Conservation (phyloP, 2,329 filamentous ascomycete genomes). For the Rhynchosporium agropyri region DNA sequence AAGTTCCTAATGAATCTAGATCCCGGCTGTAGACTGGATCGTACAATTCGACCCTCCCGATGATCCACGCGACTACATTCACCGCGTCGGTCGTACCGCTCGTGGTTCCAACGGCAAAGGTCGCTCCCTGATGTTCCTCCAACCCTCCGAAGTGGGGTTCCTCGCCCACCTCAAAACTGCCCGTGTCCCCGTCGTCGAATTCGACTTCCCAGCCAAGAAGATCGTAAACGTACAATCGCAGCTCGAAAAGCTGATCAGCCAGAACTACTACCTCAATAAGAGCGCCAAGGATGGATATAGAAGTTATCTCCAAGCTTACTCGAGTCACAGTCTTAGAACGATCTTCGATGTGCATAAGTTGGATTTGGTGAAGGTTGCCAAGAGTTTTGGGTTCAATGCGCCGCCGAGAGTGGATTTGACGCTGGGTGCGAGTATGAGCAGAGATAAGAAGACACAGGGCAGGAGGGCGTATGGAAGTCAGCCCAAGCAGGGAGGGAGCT, state of each 20-base stretch:
- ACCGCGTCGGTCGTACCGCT: slow-evolving; percentile 93
- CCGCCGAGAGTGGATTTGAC: slow-evolving; percentile 80
- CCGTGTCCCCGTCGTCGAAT: slow-evolving; percentile 91
- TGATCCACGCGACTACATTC: slow-evolving; percentile 88
- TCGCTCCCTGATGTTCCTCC: slow-evolving; percentile 87
- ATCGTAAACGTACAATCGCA: slow-evolving; percentile 89
- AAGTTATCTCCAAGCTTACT: slow-evolving; percentile 93
- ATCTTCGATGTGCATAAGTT: slow-evolving; percentile 84
- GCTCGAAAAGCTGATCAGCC: slow-evolving; percentile 88
- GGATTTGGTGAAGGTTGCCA: slow-evolving; percentile 81
- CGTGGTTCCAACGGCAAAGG: slow-evolving; percentile 82
- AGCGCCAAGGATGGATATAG: slow-evolving; percentile 76
- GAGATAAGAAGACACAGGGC: slow-evolving; percentile 69
- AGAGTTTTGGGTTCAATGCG: slow-evolving; percentile 77
- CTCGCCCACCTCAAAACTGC: slow-evolving; percentile 88
- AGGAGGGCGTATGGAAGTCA: slow-evolving; percentile 78
- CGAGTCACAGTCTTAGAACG: slow-evolving; percentile 79
- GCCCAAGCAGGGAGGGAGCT: slow-evolving; percentile 58
- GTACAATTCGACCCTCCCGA: slow-evolving; percentile 95
- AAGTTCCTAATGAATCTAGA: slow-evolving; percentile 49
- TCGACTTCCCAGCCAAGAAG: slow-evolving; percentile 91
- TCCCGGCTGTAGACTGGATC: slow-evolving; percentile 94
- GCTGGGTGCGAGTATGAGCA: slow-evolving; percentile 74
- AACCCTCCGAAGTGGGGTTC: slow-evolving; percentile 91
- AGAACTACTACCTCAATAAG: slow-evolving; percentile 98